Percentiles rank a stretch among this genome's conserved stretches.
These are phyloP conservation scores for Eimeria maxima DNA, from an alignment of 169 alveolate species.

Conservation along the genomic window DNA sequence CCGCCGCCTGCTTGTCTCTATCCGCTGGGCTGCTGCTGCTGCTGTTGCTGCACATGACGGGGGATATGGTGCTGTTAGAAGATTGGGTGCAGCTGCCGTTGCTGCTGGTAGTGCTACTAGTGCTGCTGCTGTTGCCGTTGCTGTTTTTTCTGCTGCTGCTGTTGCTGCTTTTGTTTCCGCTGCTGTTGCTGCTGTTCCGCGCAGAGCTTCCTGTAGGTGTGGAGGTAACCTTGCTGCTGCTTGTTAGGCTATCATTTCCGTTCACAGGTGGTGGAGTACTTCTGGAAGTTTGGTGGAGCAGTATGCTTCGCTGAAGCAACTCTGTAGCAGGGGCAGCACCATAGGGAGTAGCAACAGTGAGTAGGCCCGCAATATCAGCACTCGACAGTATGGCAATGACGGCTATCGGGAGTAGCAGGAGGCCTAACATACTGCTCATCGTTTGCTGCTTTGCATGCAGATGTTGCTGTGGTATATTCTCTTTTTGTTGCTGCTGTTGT, in stretches of 20 bases:
- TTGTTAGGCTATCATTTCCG: neutral
- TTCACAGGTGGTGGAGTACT: conserved; percentile 5
- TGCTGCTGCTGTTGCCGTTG: neutral
- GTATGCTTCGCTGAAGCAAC: conserved; percentile 12
- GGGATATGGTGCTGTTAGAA: neutral
- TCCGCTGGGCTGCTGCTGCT: conserved; percentile 33
- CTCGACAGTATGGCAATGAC: neutral
- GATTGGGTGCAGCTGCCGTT: neutral
- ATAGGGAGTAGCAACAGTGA: neutral
- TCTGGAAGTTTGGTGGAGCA: conserved; percentile 41
- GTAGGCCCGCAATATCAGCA: neutral
- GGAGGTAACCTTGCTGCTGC: neutral
- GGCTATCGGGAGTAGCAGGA: neutral
- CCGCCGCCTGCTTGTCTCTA: conserved; percentile 52
- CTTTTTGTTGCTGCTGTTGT: conserved; percentile 24
- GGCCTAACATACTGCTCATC: conserved; percentile 39
- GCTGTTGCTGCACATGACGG: neutral
- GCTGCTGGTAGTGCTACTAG: neutral
- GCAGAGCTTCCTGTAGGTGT: neutral
- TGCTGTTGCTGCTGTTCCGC: neutral
- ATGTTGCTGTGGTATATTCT: neutral
- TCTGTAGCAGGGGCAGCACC: conserved; percentile 20
- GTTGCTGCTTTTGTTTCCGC: conserved; percentile 7
- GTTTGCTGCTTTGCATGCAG: conserved; percentile 41
- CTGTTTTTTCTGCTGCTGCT: neutral